These are phyloP conservation scores for Cucurbitaria berberidis DNA, from an alignment of 2,329 filamentous ascomycete species.

Conservation along the genomic window DNA sequence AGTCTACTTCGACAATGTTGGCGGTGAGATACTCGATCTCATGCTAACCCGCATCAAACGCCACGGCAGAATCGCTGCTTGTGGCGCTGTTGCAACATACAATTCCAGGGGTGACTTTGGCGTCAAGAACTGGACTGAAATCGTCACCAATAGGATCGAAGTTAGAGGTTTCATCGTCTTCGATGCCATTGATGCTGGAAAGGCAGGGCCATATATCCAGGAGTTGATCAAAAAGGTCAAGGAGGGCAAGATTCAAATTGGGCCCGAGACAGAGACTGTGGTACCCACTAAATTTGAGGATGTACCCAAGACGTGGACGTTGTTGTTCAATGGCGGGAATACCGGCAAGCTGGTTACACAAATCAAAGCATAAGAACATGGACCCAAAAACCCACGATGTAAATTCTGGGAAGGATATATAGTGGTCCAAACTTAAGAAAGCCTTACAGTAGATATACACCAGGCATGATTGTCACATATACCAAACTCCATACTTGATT, in stretches of 20 bases:
- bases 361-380: conserved; percentile 16
- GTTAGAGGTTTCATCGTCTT: conserved; percentile 55
- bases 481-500: neutral
- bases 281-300: conserved; percentile 57
- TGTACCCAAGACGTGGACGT: conserved; percentile 57
- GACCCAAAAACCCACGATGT: no score
- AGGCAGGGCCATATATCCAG: conserved; percentile 31
- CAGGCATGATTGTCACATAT: neutral
- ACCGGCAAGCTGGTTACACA: conserved; percentile 57
- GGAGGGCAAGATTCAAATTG: conserved; percentile 56
- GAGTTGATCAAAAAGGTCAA: conserved; percentile 37
- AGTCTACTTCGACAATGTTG: conserved; percentile 60
- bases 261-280: conserved; percentile 56
- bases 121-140: conserved; percentile 54
- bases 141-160: conserved; percentile 51
- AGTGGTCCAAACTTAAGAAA: neutral
- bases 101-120: conserved; percentile 44
- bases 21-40: conserved; percentile 56
- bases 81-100: conserved; percentile 54
- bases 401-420: no score
- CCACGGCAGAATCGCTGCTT: conserved; percentile 51
- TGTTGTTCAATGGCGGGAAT: conserved; percentile 56
- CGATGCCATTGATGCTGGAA: conserved; percentile 44
- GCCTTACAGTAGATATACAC: neutral
- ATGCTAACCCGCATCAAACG: conserved; percentile 53